These are phyloP conservation scores for Otatea glauca DNA, from an alignment of 176 grass and related monocot genomes.

Conservation along the genomic window DNA sequence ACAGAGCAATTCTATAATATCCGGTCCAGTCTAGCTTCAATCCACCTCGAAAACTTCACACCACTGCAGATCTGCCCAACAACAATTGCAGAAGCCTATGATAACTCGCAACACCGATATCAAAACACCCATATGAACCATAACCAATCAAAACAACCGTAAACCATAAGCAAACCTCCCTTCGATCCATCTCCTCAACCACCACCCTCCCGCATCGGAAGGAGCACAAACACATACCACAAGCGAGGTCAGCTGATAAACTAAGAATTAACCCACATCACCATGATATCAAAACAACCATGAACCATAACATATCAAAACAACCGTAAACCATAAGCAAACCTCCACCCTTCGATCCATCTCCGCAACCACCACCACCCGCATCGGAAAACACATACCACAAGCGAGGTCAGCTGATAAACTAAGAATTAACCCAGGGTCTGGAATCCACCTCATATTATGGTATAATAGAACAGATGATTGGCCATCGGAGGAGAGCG, in stretches of 20 bases:
- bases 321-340: not conserved
- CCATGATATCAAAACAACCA: not conserved
- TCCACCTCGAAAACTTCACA: not conserved
- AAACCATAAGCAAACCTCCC: constrained; percentile 28
- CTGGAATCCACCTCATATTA: constrained; percentile 17
- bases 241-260: not conserved
- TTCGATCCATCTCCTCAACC: not conserved
- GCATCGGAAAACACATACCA: not conserved
- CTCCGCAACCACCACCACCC: not conserved
- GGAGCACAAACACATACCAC: not conserved
- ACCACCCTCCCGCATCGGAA: not conserved
- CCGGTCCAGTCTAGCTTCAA: no score
- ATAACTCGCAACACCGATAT: not conserved
- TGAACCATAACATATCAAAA: not conserved
- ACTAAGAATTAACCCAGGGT: not conserved
- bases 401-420: constrained; percentile 7
- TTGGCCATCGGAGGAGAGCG: not conserved
- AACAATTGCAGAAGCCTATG: no score
- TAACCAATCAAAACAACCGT: not conserved
- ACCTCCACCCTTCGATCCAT: constrained; percentile 17
- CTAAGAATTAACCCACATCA: not conserved
- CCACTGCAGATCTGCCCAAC: no score
- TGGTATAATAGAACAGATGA: not conserved
- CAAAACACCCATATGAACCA: not conserved
- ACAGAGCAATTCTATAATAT: no score